A percentile compares a stretch with the other conserved stretches of the same genome.
phyloP scores from a whole-genome alignment of 1,284 basidiomycete genomes.

The Meripilus lineatus region DNA sequence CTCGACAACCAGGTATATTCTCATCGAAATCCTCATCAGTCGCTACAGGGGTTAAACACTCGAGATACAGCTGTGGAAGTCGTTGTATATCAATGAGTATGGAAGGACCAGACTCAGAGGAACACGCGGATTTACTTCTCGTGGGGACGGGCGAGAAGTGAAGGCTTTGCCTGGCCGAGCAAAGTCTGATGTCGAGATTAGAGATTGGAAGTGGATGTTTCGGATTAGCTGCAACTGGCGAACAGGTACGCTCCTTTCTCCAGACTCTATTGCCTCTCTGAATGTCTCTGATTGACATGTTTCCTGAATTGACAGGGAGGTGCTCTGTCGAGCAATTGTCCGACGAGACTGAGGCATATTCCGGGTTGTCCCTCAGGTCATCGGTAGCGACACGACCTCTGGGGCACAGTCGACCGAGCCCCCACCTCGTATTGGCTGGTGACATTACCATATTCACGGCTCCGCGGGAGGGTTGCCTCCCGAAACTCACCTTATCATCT shows the following conservation, averaged over 20 bases:
- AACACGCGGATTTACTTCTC: conserved; percentile 50
- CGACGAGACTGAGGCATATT: too few species aligned
- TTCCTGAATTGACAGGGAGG: too few species aligned
- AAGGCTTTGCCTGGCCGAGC: conserved; percentile 54
- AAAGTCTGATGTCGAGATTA: conserved; percentile 32
- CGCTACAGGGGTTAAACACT: background rate
- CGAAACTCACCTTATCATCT: conserved; percentile 19
- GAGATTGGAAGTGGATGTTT: conserved; percentile 83
- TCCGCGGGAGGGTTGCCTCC: conserved; percentile 23
- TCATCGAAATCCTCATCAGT: conserved; percentile 10
- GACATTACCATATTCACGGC: conserved; percentile 35
- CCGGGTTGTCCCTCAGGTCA: too few species aligned
- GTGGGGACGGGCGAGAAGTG: conserved; percentile 52
- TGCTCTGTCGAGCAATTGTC: conserved; percentile 42
- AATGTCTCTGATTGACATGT: conserved; percentile 1
- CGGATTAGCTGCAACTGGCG: conserved; percentile 77
- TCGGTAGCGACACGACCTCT: background rate
- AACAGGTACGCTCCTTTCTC: conserved; percentile 49
- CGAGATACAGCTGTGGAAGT: conserved; percentile 48
- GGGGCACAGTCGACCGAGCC: conserved; percentile 5
- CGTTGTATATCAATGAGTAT: conserved; percentile 54
- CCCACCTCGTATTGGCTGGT: conserved; percentile 37
- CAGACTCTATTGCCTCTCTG: background rate
- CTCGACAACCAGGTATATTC: conserved; percentile 49
- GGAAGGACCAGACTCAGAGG: conserved; percentile 65